Base-by-base conservation (phyloP, 2,329 filamentous ascomycete genomes). In the Fusarium denticulatum region DNA sequence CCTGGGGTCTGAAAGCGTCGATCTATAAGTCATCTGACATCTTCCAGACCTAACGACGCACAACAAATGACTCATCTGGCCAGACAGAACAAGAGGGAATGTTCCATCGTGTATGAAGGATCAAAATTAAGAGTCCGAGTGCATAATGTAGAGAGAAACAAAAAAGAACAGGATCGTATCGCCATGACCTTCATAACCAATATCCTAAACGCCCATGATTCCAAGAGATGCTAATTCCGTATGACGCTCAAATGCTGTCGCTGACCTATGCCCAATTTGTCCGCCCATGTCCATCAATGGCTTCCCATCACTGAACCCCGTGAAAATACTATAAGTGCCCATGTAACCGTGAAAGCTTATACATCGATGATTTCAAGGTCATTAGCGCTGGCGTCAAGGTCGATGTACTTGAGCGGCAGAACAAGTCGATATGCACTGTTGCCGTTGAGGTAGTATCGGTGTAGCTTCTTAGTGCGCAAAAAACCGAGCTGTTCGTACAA, bases 381-480 rank as follows among this genome's bases (percentile, higher is more conserved):
- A 37, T 83, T 82, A 13, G 80, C 74, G 7, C 79, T 79, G 12
- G 79, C 79, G 57, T 87, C 85, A 6, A 81, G 78, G 53, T 87
- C 85, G 42, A 84, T 72, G 7, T 84, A 77, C 80, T 93, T 95
- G 59, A 98, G 84, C 72, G 95, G 92, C 42, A 99, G 83, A 12
- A 98, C 91, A 58, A 99, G 86, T 46, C 96, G 89, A 81, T 96
- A 99, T 5, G 96, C 96, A 63, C 95, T 97, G 80, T 94, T 99
- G 16, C 96, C 96, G 79, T 98, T 99, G 45, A 99, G 85, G 78
- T 99, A 99, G 80, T 99, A 99, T 47, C 96, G 88, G 82, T 98
- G 95, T 60, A 99, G 84, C 69, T 95, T 93, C 83, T 99, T 99
- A 68, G 94, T 97, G 58, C 96, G 88, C 28, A 98, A 83, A 79